phyloP scores from a whole-genome alignment of 1,284 basidiomycete genomes.

The Puccinia coronata region DNA sequence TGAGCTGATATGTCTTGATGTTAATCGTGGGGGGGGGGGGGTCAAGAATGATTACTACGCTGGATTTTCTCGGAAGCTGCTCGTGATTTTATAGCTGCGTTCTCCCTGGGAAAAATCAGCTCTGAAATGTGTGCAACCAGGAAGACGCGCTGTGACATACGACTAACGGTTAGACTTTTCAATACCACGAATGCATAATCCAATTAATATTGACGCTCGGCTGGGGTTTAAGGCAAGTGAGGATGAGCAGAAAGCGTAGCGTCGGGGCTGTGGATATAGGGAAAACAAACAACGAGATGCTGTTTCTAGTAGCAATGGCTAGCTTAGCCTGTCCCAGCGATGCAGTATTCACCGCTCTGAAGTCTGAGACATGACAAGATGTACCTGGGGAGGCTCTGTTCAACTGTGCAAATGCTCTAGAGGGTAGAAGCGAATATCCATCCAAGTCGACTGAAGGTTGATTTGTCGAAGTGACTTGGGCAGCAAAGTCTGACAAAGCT shows the following conservation, averaged over 20 bases:
- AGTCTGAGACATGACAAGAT: not conserved
- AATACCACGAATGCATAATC: not conserved
- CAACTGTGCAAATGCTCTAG: not conserved
- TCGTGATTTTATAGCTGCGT: not conserved
- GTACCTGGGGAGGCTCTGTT: not conserved
- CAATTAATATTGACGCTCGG: not conserved
- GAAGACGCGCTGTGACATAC: slow-evolving; percentile 1
- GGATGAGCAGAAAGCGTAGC: not conserved
- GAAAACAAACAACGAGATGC: not conserved
- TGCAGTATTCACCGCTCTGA: not conserved
- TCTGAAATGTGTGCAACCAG: not conserved
- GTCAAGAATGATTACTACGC: not conserved
- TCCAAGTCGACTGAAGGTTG: not conserved
- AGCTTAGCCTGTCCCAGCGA: not conserved
- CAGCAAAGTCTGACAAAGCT: not conserved
- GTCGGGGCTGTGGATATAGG: not conserved
- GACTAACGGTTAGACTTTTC: not conserved
- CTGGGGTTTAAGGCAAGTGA: not conserved
- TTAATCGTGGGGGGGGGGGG: not conserved
- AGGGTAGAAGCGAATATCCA: not conserved
- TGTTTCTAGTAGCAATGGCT: too few relatives aligned
- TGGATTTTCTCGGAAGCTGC: not conserved
- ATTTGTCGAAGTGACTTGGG: not conserved
- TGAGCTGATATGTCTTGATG: too few relatives aligned
- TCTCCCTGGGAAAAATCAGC: not conserved